Base-by-base conservation (phyloP, 306 rosid species). In the peach (Prunus persica) region DNA sequence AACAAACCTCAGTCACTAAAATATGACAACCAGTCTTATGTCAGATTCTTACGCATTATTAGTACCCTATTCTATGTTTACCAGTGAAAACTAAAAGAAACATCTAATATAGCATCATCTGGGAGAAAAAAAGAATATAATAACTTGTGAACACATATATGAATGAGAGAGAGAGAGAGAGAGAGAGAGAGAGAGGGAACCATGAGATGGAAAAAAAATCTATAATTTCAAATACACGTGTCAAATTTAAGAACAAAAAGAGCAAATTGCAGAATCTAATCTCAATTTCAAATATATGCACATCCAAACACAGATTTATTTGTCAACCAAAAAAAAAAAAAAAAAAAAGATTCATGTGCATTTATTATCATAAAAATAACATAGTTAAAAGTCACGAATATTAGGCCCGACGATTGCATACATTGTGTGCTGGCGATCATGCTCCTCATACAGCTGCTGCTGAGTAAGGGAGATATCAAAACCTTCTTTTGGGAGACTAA, bases 391-490 rank as follows among this genome's bases (percentile, higher is more conserved):
- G 7, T 72, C 55, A 54, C 16, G 46, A 57, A 28, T 19, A 43
- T 70, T 67, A 10, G 5, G 56, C 45, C 71, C 49, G 32, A 56
- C 20, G 79, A 80, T 43, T 75, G 52, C 75, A 13, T 92, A 94
- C 97, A 92, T 72, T 79, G 77, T 85, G 71, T 86, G 81, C 77
- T 81, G 88, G 79, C 71, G 55, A 84, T 86, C 97, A 81, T 94
- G 98, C 85, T 92, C 91, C 83, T 87, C 96, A 47, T 90, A 85
- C 82, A 94, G 80, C 78, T 94, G 98, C 70, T 78, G 86, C 74
- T 94, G 98, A 46, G 97, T 94, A 47, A 89, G 87, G 82, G 98
- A 94, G 28, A 92, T 88, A 82, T 92, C 98, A 78, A 94, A 94
- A 74, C 98, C 98, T 71, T 94, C 93, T 69, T 77, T 81, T 68